A percentile compares a stretch with the other conserved stretches of the same genome.
Evolutionary conservation across 2,329 filamentous ascomycete genomes (phyloP).

Genomic region (Fusarium burgessii): DNA sequence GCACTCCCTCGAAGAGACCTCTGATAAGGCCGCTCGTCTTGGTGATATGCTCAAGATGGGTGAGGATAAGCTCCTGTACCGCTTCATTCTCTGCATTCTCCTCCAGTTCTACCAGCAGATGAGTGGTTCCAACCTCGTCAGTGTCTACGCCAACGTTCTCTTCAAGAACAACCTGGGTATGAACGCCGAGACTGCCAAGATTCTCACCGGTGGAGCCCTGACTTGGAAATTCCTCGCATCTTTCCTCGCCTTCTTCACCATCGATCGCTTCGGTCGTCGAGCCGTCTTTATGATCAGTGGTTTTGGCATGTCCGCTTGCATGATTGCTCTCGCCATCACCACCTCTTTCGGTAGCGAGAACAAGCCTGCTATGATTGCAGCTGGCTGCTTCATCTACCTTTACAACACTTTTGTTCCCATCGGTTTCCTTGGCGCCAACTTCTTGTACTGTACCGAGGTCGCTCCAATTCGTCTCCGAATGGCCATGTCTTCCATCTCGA

Average conservation of each 20-base stretch:
- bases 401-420: conserved; percentile 77
- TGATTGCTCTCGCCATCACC: conserved; percentile 45
- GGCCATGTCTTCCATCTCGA: conserved; percentile 65
- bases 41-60: conserved; percentile 61
- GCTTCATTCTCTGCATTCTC: conserved; percentile 51
- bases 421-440: conserved; percentile 72
- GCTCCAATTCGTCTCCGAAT: conserved; percentile 61
- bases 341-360: conserved; percentile 41
- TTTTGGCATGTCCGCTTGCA: conserved; percentile 44
- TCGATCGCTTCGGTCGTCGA: conserved; percentile 48
- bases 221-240: conserved; percentile 52
- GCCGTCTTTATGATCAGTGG: conserved; percentile 45
- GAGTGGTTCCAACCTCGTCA: conserved; percentile 46
- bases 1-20: conserved; percentile 59
- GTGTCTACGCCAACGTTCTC: conserved; percentile 48
- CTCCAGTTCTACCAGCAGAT: conserved; percentile 51
- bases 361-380: conserved; percentile 39
- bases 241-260: conserved; percentile 46
- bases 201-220: conserved; percentile 44
- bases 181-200: conserved; percentile 38
- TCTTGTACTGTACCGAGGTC: conserved; percentile 67
- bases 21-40: conserved; percentile 52
- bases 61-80: conserved; percentile 63
- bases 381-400: conserved; percentile 67
- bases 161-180: conserved; percentile 46